Percentiles rank a stretch among this genome's conserved stretches.
Evolutionary conservation across 2,329 filamentous ascomycete genomes (phyloP).

Genomic region (Zasmidium cellare): DNA sequence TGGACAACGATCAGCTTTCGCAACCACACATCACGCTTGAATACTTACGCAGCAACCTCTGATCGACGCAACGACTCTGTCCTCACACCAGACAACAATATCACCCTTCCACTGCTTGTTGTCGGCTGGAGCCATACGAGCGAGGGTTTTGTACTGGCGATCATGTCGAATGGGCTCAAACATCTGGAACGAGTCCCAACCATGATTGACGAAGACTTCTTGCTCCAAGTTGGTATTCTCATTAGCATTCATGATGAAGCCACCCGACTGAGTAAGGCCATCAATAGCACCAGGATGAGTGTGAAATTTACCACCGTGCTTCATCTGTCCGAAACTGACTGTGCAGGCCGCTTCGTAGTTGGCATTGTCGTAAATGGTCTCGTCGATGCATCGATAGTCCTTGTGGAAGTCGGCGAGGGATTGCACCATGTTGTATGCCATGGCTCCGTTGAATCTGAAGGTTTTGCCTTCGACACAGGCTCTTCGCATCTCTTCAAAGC

Average conservation of each 20-base stretch:
- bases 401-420: constrained; percentile 9
- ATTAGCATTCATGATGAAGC: constrained; percentile 24
- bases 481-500: not conserved
- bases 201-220: constrained; percentile 38
- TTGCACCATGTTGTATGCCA: constrained; percentile 10
- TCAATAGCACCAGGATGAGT: constrained; percentile 35
- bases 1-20: not conserved
- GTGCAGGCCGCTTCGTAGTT: constrained; percentile 3
- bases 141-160: not conserved
- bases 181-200: constrained; percentile 28
- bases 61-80: constrained; percentile 10
- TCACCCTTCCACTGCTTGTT: constrained; percentile 4
- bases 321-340: not conserved
- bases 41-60: not conserved
- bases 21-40: no score
- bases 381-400: constrained; percentile 6
- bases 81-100: constrained; percentile 4
- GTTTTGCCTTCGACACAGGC: not conserved
- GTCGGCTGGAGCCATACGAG: not conserved
- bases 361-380: not conserved
- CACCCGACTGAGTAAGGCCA: constrained; percentile 36
- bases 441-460: constrained; percentile 3
- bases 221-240: constrained; percentile 28
- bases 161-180: not conserved
- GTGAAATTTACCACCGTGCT: not conserved